A percentile compares a stretch with the other conserved stretches of the same genome.
These are phyloP conservation scores for Ceriops tagal DNA, from an alignment of 345 rosid genomes.

Conservation along the genomic window DNA sequence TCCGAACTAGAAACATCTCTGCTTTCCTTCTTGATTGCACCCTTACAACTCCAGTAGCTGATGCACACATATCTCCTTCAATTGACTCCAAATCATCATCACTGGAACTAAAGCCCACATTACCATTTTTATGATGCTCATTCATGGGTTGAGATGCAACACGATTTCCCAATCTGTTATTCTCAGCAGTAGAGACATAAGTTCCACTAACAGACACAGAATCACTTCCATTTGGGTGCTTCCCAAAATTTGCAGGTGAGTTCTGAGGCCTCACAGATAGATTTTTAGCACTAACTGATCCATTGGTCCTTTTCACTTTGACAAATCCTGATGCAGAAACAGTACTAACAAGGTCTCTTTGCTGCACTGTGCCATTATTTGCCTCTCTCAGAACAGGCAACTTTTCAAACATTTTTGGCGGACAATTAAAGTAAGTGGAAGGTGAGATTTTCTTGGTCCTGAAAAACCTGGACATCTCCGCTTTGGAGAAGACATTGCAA, in stretches of 20 bases:
- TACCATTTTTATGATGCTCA: constrained; percentile 30
- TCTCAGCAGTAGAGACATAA: constrained; percentile 24
- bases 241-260: constrained; percentile 30
- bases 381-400: constrained; percentile 35
- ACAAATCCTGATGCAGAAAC: constrained; percentile 20
- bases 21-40: constrained; percentile 96
- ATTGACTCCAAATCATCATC: constrained; percentile 55
- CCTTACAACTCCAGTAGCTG: constrained; percentile 95
- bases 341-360: constrained; percentile 22
- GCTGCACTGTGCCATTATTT: constrained; percentile 20
- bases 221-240: constrained; percentile 31
- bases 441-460: constrained; percentile 52
- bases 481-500: constrained; percentile 65
- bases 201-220: constrained; percentile 31
- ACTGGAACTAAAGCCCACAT: constrained; percentile 36
- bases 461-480: constrained; percentile 76
- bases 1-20: constrained; percentile 93
- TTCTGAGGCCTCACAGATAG: constrained; percentile 28
- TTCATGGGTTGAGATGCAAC: constrained; percentile 27
- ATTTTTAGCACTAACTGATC: constrained; percentile 21
- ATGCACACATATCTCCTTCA: constrained; percentile 93
- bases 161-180: constrained; percentile 31
- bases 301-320: constrained; percentile 39
- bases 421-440: constrained; percentile 44
- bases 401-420: constrained; percentile 33